Evolutionary conservation across 345 rosid genomes (phyloP), one percentile per base, ranked within the genome.

Genomic region (Eutrema heterophyllum): DNA sequence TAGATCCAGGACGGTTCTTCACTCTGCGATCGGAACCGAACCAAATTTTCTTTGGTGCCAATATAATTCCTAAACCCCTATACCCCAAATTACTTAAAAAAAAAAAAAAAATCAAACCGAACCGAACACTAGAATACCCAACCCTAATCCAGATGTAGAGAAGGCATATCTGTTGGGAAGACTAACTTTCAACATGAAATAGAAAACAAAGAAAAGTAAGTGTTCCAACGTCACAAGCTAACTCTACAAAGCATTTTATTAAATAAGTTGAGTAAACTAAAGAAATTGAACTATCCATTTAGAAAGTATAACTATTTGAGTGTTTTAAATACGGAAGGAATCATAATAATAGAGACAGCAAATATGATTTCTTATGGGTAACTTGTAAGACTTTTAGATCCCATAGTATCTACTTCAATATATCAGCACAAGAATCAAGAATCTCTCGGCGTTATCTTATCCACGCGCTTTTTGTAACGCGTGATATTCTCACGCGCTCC

Each of bases 321-420:
- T 71, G 0, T 71, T 64, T 72, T 21, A 54, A 24, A 43, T 53
- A 14, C 0, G 1, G 66, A 73, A 57, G 71, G 50, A 73, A 73
- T 73, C 52, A 44, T 11, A 45, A 65, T 65, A 65, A 72, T 57
- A 56, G 49, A 46, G 44, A 66, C 59, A 6, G 30, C 49, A 54
- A 30, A 55, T 40, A 15, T 41, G 14, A 16, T 36, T 53, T 39
- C 7, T 9, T 40, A 63, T 21, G 10, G 24, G 35, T 57, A 35
- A 57, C 78, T 74, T 74, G 78, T 57, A 49, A 29, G 72, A 74
- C 62, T 74, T 38, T 67, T 40, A 52, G 45, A 64, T 55, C 36
- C 36, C 15, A 64, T 30, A 27, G 52, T 27, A 27, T 27, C 38
- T 61, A 26, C 13, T 2, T 15, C 7, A 7, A 15, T 12, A 1